phyloP scores from a whole-genome alignment of 257 asterid species.

The Solanum virginianum region DNA sequence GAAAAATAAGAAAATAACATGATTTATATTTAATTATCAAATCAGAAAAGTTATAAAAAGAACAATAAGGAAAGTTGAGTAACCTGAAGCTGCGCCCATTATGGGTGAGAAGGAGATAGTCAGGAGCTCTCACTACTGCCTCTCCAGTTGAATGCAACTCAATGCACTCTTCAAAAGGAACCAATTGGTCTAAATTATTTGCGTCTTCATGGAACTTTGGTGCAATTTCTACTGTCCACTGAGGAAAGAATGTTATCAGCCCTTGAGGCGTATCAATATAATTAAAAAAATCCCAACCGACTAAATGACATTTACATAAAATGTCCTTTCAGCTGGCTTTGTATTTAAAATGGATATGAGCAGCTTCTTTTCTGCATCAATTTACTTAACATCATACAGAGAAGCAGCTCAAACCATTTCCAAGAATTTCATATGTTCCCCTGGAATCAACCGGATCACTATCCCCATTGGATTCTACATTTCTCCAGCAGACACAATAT shows the following conservation, averaged over 20 bases:
- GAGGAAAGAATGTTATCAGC: constrained; percentile 18
- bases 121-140: constrained; percentile 79
- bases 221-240: constrained; percentile 90
- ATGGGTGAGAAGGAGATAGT: constrained; percentile 79
- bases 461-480: background rate
- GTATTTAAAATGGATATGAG: background rate
- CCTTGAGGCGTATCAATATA: background rate
- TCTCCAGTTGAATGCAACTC: constrained; percentile 62
- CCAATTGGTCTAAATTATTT: constrained; percentile 82
- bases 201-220: constrained; percentile 95
- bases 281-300: background rate
- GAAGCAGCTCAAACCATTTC: background rate
- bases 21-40: background rate
- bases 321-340: background rate
- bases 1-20: background rate
- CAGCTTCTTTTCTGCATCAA: background rate
- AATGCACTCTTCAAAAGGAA: constrained; percentile 84
- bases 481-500: background rate
- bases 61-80: constrained; percentile 23
- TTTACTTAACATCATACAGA: background rate
- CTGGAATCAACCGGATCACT: background rate
- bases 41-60: background rate
- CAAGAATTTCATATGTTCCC: background rate
- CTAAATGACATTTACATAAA: background rate
- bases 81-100: constrained; percentile 95